Percentiles rank a stretch among this genome's conserved stretches.
These are phyloP conservation scores for Penicillium olsonii DNA, from an alignment of 2,329 filamentous ascomycete species.

Conservation along the genomic window DNA sequence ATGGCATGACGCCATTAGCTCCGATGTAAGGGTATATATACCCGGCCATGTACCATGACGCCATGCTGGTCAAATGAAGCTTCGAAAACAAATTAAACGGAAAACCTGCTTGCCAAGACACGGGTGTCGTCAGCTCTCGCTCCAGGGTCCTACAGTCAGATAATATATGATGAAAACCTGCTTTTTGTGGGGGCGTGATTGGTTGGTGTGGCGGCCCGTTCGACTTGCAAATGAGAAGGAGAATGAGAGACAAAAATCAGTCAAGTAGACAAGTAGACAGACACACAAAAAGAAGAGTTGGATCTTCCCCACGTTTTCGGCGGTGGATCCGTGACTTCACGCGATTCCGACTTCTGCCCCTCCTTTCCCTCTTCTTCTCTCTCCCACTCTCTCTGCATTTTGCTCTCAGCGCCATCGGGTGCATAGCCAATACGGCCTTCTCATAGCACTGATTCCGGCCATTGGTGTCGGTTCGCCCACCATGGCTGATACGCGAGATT, in stretches of 20 bases:
- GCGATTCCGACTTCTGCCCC: conserved; percentile 8
- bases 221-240: conserved; percentile 1
- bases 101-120: neutral
- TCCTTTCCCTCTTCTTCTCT: conserved; percentile 5
- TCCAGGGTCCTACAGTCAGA: too few species aligned
- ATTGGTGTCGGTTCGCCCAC: conserved; percentile 20
- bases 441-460: conserved; percentile 21
- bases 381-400: neutral
- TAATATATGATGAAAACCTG: conserved; percentile 21
- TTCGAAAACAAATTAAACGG: too few species aligned
- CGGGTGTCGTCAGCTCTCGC: conserved; percentile 5
- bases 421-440: conserved; percentile 10
- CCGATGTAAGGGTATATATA: too few species aligned
- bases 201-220: conserved; percentile 23
- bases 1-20: too few species aligned
- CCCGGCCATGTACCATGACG: too few species aligned
- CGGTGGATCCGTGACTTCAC: conserved; percentile 12
- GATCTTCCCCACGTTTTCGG: conserved; percentile 11
- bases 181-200: conserved; percentile 22
- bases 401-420: neutral
- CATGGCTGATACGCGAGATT: conserved; percentile 20
- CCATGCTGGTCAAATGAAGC: too few species aligned
- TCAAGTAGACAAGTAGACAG: too few species aligned
- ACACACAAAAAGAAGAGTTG: too few species aligned
- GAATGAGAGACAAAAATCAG: neutral